These are phyloP conservation scores for Penicillium sp. DNA, from an alignment of 2,329 filamentous ascomycete species.

Conservation along the genomic window DNA sequence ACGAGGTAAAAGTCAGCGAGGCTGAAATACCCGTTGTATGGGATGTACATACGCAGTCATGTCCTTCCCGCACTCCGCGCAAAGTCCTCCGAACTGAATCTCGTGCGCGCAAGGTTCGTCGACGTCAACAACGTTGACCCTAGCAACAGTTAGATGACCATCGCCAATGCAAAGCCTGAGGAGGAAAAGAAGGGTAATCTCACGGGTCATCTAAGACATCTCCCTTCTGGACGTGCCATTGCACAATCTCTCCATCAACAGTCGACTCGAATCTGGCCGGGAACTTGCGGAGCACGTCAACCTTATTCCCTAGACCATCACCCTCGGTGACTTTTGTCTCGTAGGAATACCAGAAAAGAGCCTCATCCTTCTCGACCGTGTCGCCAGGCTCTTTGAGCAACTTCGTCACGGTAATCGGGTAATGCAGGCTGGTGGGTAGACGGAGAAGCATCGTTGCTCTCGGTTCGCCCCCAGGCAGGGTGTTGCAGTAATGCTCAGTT, in stretches of 20 bases:
- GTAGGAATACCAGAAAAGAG: slow-evolving; percentile 83
- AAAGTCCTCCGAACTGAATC: slow-evolving; percentile 85
- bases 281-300: slow-evolving; percentile 64
- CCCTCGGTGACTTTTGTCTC: slow-evolving; percentile 65
- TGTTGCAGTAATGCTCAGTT: not conserved
- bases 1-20: slow-evolving; percentile 3
- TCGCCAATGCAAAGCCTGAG: not conserved
- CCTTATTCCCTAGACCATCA: slow-evolving; percentile 69
- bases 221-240: slow-evolving; percentile 64
- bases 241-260: slow-evolving; percentile 70
- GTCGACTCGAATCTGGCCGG: slow-evolving; percentile 79
- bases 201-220: slow-evolving; percentile 45
- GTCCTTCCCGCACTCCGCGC: slow-evolving; percentile 88
- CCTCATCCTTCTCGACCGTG: slow-evolving; percentile 68
- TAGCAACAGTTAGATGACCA: slow-evolving; percentile 29
- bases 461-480: slow-evolving; percentile 17
- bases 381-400: slow-evolving; percentile 75
- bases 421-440: slow-evolving; percentile 63
- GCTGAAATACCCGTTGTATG: not conserved
- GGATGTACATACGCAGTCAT: slow-evolving; percentile 68
- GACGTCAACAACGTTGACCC: slow-evolving; percentile 64
- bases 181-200: slow-evolving; percentile 18
- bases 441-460: slow-evolving; percentile 44
- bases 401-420: slow-evolving; percentile 88
- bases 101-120: slow-evolving; percentile 90